phyloP scores from a whole-genome alignment of 2,329 filamentous ascomycete genomes.

The Botrytis porri region DNA sequence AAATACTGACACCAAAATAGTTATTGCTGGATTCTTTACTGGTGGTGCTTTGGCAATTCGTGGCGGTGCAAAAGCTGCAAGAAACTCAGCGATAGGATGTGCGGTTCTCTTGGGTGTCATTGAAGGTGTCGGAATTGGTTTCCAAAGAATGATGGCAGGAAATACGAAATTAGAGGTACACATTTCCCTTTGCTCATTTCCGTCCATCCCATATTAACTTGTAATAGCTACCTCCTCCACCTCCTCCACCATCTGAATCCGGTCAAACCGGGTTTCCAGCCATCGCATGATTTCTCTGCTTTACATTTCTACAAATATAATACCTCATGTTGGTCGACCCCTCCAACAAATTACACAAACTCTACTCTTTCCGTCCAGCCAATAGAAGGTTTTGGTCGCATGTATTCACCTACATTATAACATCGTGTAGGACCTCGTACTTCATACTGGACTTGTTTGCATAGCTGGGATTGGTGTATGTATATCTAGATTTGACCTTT shows the following conservation, averaged over 20 bases:
- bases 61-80: slow-evolving; percentile 85
- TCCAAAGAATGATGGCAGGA: slow-evolving; percentile 90
- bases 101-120: slow-evolving; percentile 93
- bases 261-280: slow-evolving; percentile 36
- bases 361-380: slow-evolving; percentile 36
- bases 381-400: slow-evolving; percentile 8
- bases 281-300: slow-evolving; percentile 28
- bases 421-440: slow-evolving; percentile 10
- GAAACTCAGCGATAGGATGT: slow-evolving; percentile 95
- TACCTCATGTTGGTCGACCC: slow-evolving; percentile 22
- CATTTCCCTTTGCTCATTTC: not conserved
- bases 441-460: slow-evolving; percentile 28
- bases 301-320: not conserved
- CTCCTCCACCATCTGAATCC: slow-evolving; percentile 36
- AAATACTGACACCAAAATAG: slow-evolving; percentile 35
- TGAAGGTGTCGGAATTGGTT: slow-evolving; percentile 93
- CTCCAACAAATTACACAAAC: slow-evolving; percentile 29
- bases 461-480: slow-evolving; percentile 36
- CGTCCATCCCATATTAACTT: slow-evolving; percentile 18
- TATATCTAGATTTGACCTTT: slow-evolving; percentile 25
- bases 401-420: slow-evolving; percentile 26
- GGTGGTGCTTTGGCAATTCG: slow-evolving; percentile 87
- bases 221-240: slow-evolving; percentile 33
- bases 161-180: slow-evolving; percentile 77
- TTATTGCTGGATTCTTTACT: slow-evolving; percentile 96